phyloP scores from a whole-genome alignment of 257 asterid genomes.

The Plantago elongata region DNA sequence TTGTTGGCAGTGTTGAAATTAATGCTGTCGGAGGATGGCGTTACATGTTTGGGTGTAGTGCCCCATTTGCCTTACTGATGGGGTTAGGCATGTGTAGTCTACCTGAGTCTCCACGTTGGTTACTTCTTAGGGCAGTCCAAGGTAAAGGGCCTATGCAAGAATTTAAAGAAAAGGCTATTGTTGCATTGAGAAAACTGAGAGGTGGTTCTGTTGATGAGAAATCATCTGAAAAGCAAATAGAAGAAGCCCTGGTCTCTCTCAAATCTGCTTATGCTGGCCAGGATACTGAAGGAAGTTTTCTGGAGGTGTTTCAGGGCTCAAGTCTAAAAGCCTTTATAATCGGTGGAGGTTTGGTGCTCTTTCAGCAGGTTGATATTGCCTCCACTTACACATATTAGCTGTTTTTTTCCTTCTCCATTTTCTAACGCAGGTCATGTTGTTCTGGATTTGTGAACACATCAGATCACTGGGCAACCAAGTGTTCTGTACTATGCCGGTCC shows the following conservation, averaged over 20 bases:
- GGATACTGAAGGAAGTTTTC: constrained; percentile 61
- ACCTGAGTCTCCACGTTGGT: constrained; percentile 98
- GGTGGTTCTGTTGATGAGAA: constrained; percentile 67
- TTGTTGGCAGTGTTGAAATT: constrained; percentile 72
- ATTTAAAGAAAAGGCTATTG: constrained; percentile 73
- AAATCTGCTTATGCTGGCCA: constrained; percentile 63
- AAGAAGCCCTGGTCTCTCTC: constrained; percentile 66
- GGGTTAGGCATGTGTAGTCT: constrained; percentile 90
- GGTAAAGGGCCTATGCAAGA: constrained; percentile 79
- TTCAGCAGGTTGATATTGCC: constrained; percentile 73
- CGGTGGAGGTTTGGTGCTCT: constrained; percentile 96
- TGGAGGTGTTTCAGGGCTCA: constrained; percentile 85
- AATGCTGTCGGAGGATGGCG: constrained; percentile 95
- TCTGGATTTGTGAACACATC: constrained; percentile 21
- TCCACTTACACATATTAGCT: constrained; percentile 15
- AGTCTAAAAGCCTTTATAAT: constrained; percentile 86
- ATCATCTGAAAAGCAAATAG: constrained; percentile 71
- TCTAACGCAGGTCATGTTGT: constrained; percentile 8
- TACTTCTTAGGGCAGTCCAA: constrained; percentile 90
- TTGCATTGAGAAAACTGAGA: constrained; percentile 71
- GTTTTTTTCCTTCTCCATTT: background rate
- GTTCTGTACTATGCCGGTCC: constrained; percentile 94
- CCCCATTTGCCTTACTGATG: constrained; percentile 79
- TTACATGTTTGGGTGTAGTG: constrained; percentile 83
- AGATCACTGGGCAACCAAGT: constrained; percentile 99